Evolutionary conservation across 495 filamentous ascomycete species (phyloP).

Genomic region (Opeltia flavorubescens): DNA sequence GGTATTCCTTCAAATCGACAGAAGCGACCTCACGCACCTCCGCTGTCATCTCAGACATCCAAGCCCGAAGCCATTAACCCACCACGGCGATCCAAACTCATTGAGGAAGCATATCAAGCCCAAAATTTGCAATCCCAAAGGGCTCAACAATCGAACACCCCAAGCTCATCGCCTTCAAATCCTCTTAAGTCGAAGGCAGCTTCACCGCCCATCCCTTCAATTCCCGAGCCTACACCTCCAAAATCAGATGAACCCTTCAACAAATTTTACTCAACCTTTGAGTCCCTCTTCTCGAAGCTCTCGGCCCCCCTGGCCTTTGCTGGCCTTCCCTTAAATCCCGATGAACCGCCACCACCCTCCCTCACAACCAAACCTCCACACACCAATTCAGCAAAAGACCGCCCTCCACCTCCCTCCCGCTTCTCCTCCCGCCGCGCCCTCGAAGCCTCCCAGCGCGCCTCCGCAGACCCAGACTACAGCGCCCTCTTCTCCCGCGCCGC

Average conservation of each 20-base stretch:
- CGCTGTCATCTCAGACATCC: conserved; percentile 57
- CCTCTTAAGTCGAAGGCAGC: background rate
- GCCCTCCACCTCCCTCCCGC: conserved; percentile 16
- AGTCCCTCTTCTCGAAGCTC: conserved; percentile 64
- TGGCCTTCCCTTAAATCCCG: conserved; percentile 59
- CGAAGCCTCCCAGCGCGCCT: conserved; percentile 26
- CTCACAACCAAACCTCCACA: conserved; percentile 1
- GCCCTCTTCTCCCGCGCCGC: conserved; percentile 70
- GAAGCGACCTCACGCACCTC: conserved; percentile 42
- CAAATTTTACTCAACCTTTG: conserved; percentile 80
- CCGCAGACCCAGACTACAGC: conserved; percentile 56
- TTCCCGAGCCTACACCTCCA: conserved; percentile 13
- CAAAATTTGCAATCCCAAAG: conserved; percentile 13
- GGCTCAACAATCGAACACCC: background rate
- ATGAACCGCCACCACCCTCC: conserved; percentile 27
- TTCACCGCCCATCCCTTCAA: conserved; percentile 5
- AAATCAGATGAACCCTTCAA: conserved; percentile 68
- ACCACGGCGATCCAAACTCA: conserved; percentile 30
- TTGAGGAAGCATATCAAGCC: conserved; percentile 20
- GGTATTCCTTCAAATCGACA: conserved; percentile 63
- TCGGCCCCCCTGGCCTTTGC: conserved; percentile 86
- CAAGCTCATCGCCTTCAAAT: background rate
- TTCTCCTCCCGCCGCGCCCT: conserved; percentile 26
- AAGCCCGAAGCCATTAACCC: conserved; percentile 54
- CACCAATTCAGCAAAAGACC: conserved; percentile 12